phyloP scores from a whole-genome alignment of 176 grass and related monocot species.

The Oryza australiensis region DNA sequence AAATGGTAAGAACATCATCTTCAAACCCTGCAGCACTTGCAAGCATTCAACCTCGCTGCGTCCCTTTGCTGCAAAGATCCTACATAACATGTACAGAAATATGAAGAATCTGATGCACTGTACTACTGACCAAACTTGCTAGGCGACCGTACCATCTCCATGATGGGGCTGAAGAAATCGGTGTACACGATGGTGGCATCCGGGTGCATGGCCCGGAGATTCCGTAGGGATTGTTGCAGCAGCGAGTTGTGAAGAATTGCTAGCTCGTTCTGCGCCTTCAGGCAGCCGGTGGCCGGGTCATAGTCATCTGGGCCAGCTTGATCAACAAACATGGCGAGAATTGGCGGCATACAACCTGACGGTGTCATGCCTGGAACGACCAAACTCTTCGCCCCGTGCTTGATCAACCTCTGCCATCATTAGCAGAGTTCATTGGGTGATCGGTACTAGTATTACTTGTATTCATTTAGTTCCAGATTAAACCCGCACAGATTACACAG shows the following conservation, averaged over 20 bases:
- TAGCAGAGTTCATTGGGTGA: background rate
- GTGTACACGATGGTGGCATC: slow-evolving; percentile 41
- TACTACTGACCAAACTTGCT: slow-evolving; percentile 43
- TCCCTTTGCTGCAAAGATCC: background rate
- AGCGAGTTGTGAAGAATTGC: slow-evolving; percentile 45
- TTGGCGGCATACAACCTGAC: slow-evolving; percentile 41
- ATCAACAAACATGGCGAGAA: slow-evolving; percentile 13
- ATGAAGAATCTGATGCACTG: background rate
- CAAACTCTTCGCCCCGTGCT: slow-evolving; percentile 17
- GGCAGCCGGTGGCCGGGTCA: slow-evolving; percentile 50
- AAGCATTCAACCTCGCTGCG: background rate
- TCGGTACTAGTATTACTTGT: background rate
- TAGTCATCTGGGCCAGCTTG: slow-evolving; percentile 24
- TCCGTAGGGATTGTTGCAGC: slow-evolving; percentile 23
- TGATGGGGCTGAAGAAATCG: slow-evolving; percentile 47
- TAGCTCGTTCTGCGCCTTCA: slow-evolving; percentile 43
- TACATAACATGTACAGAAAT: background rate
- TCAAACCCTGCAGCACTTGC: slow-evolving; percentile 17
- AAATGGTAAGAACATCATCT: slow-evolving; percentile 20
- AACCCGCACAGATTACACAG: too few species aligned
- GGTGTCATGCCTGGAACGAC: slow-evolving; percentile 29
- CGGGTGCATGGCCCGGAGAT: slow-evolving; percentile 41
- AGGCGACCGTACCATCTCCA: slow-evolving; percentile 51
- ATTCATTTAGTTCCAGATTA: too few species aligned
- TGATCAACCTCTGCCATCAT: slow-evolving; percentile 31